phyloP scores from a whole-genome alignment of 2,329 filamentous ascomycete genomes.

The Hirsutella minnesotensis region DNA sequence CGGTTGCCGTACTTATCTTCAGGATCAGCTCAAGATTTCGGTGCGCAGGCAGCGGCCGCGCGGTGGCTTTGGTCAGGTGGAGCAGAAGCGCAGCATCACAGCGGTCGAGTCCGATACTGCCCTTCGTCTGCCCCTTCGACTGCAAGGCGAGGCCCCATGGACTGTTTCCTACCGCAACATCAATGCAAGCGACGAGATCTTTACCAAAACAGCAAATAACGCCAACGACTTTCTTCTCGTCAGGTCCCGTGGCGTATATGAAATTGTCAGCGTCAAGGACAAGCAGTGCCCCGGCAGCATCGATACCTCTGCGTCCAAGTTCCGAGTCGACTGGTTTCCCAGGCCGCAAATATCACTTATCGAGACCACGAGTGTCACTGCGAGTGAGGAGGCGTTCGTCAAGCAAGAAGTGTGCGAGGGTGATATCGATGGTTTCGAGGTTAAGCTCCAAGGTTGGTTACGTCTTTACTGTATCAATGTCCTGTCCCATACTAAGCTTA shows the following conservation, averaged over 20 bases:
- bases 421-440: constrained; percentile 79
- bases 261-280: constrained; percentile 68
- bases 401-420: constrained; percentile 88
- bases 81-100: constrained; percentile 63
- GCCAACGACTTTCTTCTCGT: constrained; percentile 61
- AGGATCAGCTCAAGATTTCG: constrained; percentile 73
- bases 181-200: constrained; percentile 35
- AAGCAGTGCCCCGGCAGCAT: constrained; percentile 71
- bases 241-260: constrained; percentile 59
- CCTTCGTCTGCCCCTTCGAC: constrained; percentile 66
- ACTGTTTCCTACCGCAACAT: constrained; percentile 62
- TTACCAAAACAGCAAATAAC: constrained; percentile 36
- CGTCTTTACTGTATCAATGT: not conserved
- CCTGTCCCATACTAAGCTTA: constrained; percentile 16
- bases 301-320: constrained; percentile 60
- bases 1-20: constrained; percentile 74
- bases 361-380: constrained; percentile 48
- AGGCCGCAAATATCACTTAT: constrained; percentile 61
- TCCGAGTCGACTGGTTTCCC: constrained; percentile 76
- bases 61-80: constrained; percentile 73
- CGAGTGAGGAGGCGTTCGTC: constrained; percentile 41
- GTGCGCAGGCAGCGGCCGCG: constrained; percentile 83
- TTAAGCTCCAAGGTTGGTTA: constrained; percentile 60
- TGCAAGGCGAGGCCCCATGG: constrained; percentile 83
- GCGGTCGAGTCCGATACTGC: constrained; percentile 60